These are phyloP conservation scores for Golubevia sp. DNA, from an alignment of 1,284 basidiomycete genomes.

Conservation along the genomic window DNA sequence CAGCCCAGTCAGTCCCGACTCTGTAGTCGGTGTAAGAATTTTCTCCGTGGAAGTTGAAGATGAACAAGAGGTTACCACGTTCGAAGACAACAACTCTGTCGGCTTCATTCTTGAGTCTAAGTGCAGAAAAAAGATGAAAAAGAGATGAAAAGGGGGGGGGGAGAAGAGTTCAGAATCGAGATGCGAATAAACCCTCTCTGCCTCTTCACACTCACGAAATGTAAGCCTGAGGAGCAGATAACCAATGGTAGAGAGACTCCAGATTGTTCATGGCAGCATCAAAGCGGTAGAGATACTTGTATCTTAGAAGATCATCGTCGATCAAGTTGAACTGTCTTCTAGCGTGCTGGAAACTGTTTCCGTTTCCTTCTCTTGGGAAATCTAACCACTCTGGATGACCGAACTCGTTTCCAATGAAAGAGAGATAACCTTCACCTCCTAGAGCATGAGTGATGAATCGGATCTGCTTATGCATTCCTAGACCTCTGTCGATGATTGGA, in stretches of 20 bases:
- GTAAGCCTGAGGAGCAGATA: conserved; percentile 45
- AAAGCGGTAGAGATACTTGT: conserved; percentile 44
- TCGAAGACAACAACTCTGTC: conserved; percentile 80
- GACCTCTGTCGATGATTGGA: conserved; percentile 43
- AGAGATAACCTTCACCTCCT: conserved; percentile 50
- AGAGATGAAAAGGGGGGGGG: neutral
- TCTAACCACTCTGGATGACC: conserved; percentile 56
- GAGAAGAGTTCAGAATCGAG: neutral
- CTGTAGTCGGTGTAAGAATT: conserved; percentile 90
- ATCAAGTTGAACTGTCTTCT: conserved; percentile 47
- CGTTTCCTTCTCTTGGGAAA: conserved; percentile 47
- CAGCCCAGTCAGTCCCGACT: conserved; percentile 81
- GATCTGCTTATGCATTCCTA: conserved; percentile 54
- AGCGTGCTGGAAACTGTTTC: conserved; percentile 46
- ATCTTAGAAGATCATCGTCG: conserved; percentile 37
- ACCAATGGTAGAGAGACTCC: conserved; percentile 31
- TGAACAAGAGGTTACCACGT: conserved; percentile 85
- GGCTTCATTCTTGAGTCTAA: conserved; percentile 36
- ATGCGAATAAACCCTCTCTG: neutral
- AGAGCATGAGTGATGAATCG: conserved; percentile 44
- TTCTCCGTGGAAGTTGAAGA: conserved; percentile 94
- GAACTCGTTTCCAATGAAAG: conserved; percentile 53
- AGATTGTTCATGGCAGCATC: conserved; percentile 47
- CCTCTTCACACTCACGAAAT: conserved; percentile 18
- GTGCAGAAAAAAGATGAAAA: too few relatives aligned